Conservation (phyloP, 345 rosid genomes). For the Lepidium africanum region DNA sequence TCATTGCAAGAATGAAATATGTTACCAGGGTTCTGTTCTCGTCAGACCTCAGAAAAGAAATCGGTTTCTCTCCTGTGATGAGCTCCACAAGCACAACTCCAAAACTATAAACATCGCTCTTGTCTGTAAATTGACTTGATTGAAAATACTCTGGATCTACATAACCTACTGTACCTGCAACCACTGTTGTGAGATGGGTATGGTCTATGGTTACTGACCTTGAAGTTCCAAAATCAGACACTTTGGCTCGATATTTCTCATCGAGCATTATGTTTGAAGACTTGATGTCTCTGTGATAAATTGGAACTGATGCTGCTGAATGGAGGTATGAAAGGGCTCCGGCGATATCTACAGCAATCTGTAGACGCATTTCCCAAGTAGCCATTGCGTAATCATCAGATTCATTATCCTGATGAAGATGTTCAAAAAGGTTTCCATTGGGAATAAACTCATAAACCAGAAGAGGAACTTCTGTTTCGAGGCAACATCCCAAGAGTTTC, state of each 20-base stretch:
- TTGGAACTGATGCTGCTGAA: constrained; percentile 31
- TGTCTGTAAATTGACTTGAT: constrained; percentile 18
- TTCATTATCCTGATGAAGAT: constrained; percentile 34
- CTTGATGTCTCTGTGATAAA: constrained; percentile 43
- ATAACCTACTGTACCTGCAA: constrained; percentile 23
- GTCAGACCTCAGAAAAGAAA: not conserved
- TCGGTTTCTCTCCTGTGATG: constrained; percentile 26
- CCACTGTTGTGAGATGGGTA: constrained; percentile 22
- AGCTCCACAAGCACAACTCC: constrained; percentile 75
- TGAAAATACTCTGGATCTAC: constrained; percentile 27
- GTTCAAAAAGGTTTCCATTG: constrained; percentile 27
- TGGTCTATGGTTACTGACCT: constrained; percentile 38
- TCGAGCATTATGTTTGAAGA: constrained; percentile 41
- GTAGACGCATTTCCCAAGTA: constrained; percentile 29
- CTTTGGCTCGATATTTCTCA: constrained; percentile 30
- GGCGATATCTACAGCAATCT: constrained; percentile 32
- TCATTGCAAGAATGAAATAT: constrained; percentile 19
- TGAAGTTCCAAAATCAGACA: constrained; percentile 46
- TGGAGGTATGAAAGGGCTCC: constrained; percentile 40
- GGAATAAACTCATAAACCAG: constrained; percentile 35
- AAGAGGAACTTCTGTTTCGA: constrained; percentile 40
- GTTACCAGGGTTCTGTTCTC: constrained; percentile 12
- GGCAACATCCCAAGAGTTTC: constrained; percentile 37
- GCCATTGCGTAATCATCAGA: constrained; percentile 23
- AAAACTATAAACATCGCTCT: constrained; percentile 68